Base-by-base conservation (phyloP, 805 yeast species). In the Saccharomycodes ludwigii region DNA sequence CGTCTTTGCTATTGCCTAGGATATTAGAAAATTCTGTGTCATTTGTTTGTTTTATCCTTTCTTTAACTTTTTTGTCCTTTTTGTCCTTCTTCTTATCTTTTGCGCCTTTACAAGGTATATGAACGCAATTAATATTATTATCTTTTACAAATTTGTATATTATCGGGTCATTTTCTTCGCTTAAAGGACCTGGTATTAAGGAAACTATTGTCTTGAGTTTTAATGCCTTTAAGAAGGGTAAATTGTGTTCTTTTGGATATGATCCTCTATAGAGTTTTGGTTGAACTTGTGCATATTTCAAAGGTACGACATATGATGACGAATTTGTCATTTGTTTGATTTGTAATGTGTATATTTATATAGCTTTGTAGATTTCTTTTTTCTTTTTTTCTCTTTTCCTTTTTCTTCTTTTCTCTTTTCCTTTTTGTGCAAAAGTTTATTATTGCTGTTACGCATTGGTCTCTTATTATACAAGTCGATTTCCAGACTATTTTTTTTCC, bases 191-290 rank as follows among this genome's bases (percentile, higher is more conserved):
- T 2, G 96, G 94, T 0, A 91, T 78, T 32, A 91, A 50, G 4
- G 94, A 76, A 5, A 88, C 61, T 31, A 88, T 74, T 7, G 86
- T 77, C 44, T 66, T 73, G 34, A 91, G 62, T 24, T 68, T 58
- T 20, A 86, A 63, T 21, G 83, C 65, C 40, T 66, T 60, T 7
- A 91, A 58, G 46, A 77, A 91, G 6, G 76, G 64, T 38, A 70
- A 64, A 47, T 84, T 86, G 34, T 76, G 66, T 29, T 73, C 72
- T 32, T 91, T 66, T 1, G 97, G 97, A 44, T 80, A 82, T 1
- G 93, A 78, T 0, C 97, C 97, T 28, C 97, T 58, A 46, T 75
- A 80, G 4, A 88, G 58, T 30, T 68, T 62, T 2, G 79, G 72
- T 44, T 78, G 82, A 3, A 86, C 71, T 11, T 72, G 63, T 30